Conservation (phyloP, 2,329 filamentous ascomycete species). For the Aureobasidium uvarum region DNA sequence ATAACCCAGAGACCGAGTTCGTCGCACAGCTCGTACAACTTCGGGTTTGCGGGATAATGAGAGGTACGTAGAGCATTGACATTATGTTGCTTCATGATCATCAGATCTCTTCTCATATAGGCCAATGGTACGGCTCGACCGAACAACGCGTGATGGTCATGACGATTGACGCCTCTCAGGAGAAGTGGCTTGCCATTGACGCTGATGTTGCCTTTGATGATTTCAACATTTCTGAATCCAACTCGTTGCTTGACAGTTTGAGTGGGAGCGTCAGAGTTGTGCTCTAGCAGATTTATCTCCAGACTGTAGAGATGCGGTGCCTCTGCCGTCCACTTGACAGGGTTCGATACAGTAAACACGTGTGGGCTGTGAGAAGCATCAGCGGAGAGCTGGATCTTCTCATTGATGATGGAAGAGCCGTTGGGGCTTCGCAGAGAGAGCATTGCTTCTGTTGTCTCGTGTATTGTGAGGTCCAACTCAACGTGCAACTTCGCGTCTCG, state of each 20-base stretch:
- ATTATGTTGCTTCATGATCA: conserved; percentile 68
- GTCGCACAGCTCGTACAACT: conserved; percentile 60
- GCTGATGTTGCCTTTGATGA: conserved; percentile 58
- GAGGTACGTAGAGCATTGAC: conserved; percentile 68
- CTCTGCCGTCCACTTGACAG: conserved; percentile 68
- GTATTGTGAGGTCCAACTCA: conserved; percentile 46
- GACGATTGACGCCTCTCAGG: conserved; percentile 65
- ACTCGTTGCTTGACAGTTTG: conserved; percentile 54
- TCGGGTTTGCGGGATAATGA: conserved; percentile 65
- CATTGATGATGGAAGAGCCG: conserved; percentile 7
- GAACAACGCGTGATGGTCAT: conserved; percentile 65
- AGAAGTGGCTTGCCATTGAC: conserved; percentile 63
- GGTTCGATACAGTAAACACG: conserved; percentile 47
- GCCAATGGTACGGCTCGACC: conserved; percentile 64
- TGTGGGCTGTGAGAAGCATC: background rate
- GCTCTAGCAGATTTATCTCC: conserved; percentile 32
- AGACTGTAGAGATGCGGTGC: conserved; percentile 61
- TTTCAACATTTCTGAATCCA: conserved; percentile 64
- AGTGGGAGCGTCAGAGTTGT: conserved; percentile 35
- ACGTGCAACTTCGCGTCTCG: conserved; percentile 53
- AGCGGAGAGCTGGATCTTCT: conserved; percentile 38
- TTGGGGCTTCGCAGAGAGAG: conserved; percentile 1
- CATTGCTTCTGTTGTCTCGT: conserved; percentile 31
- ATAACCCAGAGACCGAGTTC: conserved; percentile 67
- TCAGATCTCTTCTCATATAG: conserved; percentile 60